Evolutionary conservation across 2,329 filamentous ascomycete species (phyloP).

Genomic region (Ceratocystis colombiana): DNA sequence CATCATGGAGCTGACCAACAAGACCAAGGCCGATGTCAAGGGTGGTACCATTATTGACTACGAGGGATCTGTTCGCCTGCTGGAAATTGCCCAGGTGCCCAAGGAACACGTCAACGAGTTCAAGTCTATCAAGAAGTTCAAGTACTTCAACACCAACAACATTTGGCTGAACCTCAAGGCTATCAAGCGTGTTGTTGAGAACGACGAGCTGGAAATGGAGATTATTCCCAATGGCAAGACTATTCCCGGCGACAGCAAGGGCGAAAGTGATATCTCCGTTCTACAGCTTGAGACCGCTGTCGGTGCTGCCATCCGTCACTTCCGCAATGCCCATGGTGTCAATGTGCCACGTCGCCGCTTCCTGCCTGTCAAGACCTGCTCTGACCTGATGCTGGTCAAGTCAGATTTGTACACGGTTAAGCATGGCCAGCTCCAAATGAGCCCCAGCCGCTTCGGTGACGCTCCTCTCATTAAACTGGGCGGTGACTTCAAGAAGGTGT

Average conservation of each 20-base stretch:
- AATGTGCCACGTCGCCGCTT: slow-evolving; percentile 96
- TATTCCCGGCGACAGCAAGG: slow-evolving; percentile 98
- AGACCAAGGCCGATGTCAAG: slow-evolving; percentile 99
- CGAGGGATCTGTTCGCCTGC: slow-evolving; percentile 88
- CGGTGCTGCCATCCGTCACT: slow-evolving; percentile 96
- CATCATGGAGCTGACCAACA: slow-evolving; percentile 99
- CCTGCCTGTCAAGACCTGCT: slow-evolving; percentile 99
- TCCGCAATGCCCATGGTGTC: slow-evolving; percentile 96
- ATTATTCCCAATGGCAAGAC: slow-evolving; percentile 99
- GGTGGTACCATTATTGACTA: slow-evolving; percentile 99
- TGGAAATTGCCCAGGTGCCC: slow-evolving; percentile 97
- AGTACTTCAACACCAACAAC: slow-evolving; percentile 99
- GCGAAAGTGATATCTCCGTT: slow-evolving; percentile 94
- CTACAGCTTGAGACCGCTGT: slow-evolving; percentile 98
- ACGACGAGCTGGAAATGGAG: slow-evolving; percentile 97
- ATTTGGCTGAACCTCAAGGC: slow-evolving; percentile 98
- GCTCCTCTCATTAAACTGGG: slow-evolving; percentile 98
- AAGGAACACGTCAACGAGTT: slow-evolving; percentile 99
- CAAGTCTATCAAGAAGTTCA: slow-evolving; percentile 99
- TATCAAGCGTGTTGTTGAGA: slow-evolving; percentile 97
- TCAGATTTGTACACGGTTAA: slow-evolving; percentile 97
- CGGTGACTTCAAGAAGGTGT: slow-evolving; percentile 99
- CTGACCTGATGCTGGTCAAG: slow-evolving; percentile 98
- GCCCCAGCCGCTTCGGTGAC: slow-evolving; percentile 89
- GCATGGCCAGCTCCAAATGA: slow-evolving; percentile 96